These are phyloP conservation scores for Cordyceps cateniannulata DNA, from an alignment of 2,329 filamentous ascomycete genomes.

Conservation along the genomic window DNA sequence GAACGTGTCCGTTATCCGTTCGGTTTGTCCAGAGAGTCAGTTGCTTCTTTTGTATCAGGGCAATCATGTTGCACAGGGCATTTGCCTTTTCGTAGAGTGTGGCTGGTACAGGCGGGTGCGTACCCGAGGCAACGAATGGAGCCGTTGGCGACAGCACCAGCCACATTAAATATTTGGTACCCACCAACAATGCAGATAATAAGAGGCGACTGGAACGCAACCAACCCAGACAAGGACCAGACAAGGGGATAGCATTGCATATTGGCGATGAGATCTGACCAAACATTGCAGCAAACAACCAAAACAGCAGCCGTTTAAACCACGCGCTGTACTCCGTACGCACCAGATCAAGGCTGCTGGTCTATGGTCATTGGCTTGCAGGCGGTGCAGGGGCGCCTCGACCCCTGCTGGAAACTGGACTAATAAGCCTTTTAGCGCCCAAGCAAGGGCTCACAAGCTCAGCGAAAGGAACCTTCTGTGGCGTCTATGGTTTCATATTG, in stretches of 20 bases:
- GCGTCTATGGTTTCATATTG: not conserved
- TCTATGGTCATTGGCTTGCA: not conserved
- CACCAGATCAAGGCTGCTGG: not conserved
- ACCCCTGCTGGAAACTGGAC: not conserved
- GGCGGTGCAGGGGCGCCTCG: not conserved
- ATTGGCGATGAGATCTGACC: not conserved
- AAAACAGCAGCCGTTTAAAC: not conserved
- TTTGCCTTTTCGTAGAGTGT: no score
- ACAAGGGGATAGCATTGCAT: not conserved
- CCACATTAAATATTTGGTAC: not conserved
- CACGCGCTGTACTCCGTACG: no score
- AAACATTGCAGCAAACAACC: not conserved
- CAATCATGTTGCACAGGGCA: no score
- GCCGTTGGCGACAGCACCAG: not conserved
- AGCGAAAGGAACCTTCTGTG: not conserved
- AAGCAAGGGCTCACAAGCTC: no score
- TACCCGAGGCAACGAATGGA: conserved; percentile 6
- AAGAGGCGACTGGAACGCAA: not conserved
- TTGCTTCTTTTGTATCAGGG: no score
- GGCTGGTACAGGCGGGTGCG: not conserved
- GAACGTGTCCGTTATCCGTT: no score
- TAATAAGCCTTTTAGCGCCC: not conserved
- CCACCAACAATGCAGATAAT: not conserved
- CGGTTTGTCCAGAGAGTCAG: no score
- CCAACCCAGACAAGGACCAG: not conserved